Conservation (phyloP, 768 basidiomycete genomes). For the Jaapia argillacea region DNA sequence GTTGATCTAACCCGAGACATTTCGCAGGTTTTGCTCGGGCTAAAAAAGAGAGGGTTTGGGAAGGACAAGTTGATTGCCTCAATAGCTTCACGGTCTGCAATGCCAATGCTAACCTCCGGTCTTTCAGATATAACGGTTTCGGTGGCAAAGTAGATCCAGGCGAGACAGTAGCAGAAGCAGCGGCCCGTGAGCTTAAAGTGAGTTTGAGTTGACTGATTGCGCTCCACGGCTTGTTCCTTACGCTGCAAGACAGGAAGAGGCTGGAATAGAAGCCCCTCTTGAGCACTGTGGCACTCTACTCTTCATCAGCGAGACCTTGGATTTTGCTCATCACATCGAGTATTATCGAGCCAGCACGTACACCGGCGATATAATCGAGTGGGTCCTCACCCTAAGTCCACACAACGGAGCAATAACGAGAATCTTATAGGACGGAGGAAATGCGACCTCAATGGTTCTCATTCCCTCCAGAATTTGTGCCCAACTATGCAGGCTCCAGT, state of each 20-base stretch:
- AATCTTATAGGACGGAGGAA: slow-evolving; percentile 61
- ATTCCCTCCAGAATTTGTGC: too few species aligned
- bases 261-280: slow-evolving; percentile 62
- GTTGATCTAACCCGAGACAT: background rate
- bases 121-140: slow-evolving; percentile 76
- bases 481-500: slow-evolving; percentile 1
- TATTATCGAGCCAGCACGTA: slow-evolving; percentile 59
- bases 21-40: slow-evolving; percentile 69
- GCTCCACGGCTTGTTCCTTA: background rate
- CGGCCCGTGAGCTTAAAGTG: slow-evolving; percentile 65
- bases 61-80: slow-evolving; percentile 35
- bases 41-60: slow-evolving; percentile 76
- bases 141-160: slow-evolving; percentile 78
- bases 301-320: slow-evolving; percentile 43
- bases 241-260: slow-evolving; percentile 55
- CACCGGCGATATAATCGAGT: slow-evolving; percentile 59
- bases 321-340: slow-evolving; percentile 63
- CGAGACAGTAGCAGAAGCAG: slow-evolving; percentile 62
- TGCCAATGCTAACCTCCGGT: background rate
- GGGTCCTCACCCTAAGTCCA: slow-evolving; percentile 12
- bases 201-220: background rate
- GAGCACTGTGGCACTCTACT: slow-evolving; percentile 53
- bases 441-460: slow-evolving; percentile 83
- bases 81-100: background rate
- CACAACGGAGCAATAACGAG: background rate